A percentile compares a stretch with the other conserved stretches of the same genome.
Conservation (phyloP, 108 stramenopile species). For the Asterionellopsis glacialis region DNA sequence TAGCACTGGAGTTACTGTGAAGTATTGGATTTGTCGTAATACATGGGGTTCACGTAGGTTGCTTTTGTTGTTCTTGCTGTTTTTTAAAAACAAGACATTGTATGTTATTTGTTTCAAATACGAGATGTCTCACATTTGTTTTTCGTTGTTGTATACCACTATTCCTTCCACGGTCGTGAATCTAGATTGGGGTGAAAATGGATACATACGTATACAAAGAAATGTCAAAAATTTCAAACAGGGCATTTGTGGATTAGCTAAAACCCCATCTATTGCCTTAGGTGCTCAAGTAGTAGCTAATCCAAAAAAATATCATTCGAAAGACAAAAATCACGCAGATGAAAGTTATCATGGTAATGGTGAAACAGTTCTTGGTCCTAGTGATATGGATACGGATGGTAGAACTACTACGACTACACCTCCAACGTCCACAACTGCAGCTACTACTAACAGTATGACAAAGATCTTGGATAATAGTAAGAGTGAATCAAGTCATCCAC, state of each 20-base stretch:
- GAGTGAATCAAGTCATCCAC: too few species aligned
- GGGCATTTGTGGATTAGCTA: slow-evolving; percentile 74
- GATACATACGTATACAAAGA: slow-evolving; percentile 57
- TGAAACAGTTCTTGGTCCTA: too few species aligned
- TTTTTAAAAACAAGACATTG: not conserved
- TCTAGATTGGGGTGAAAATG: slow-evolving; percentile 67
- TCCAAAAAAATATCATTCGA: too few species aligned
- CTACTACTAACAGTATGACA: too few species aligned
- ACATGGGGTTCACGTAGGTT: slow-evolving; percentile 12
- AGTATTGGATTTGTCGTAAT: slow-evolving; percentile 75
- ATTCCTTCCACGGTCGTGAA: slow-evolving; percentile 19
- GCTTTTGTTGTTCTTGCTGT: not conserved
- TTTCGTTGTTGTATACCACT: not conserved
- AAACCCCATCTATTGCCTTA: slow-evolving; percentile 67
- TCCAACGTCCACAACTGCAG: too few species aligned
- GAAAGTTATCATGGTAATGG: too few species aligned
- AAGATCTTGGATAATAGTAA: too few species aligned
- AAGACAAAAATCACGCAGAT: too few species aligned
- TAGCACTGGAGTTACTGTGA: slow-evolving; percentile 14
- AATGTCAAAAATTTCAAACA: slow-evolving; percentile 30
- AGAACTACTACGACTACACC: too few species aligned
- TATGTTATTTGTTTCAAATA: too few species aligned
- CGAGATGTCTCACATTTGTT: too few species aligned
- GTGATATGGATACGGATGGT: too few species aligned
- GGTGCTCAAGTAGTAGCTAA: slow-evolving; percentile 14